Evolutionary conservation across 2,329 filamentous ascomycete species (phyloP).

Genomic region (Fusarium sp.): DNA sequence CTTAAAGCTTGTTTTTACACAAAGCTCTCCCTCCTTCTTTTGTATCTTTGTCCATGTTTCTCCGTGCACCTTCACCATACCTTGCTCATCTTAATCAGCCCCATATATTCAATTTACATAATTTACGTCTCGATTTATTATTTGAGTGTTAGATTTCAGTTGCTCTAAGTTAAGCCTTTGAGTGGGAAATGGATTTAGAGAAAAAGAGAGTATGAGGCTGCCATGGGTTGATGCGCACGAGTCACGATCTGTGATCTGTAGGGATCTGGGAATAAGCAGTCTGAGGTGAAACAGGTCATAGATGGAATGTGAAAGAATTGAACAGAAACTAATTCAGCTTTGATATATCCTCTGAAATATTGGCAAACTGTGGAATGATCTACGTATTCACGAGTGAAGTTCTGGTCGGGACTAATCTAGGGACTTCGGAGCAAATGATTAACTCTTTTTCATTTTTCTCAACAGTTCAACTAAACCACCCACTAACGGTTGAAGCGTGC

Average conservation of each 20-base stretch:
- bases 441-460: not conserved
- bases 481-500: no score
- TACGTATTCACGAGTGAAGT: fast-evolving
- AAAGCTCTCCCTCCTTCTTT: no score
- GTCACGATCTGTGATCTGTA: not conserved
- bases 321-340: fast-evolving
- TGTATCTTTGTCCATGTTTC: no score
- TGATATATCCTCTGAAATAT: fast-evolving
- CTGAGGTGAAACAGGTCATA: fast-evolving
- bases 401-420: fast-evolving
- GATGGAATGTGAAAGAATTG: fast-evolving
- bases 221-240: fast-evolving
- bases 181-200: no score
- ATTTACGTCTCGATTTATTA: no score
- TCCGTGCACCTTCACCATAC: no score
- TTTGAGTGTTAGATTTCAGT: no score
- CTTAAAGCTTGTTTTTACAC: no score
- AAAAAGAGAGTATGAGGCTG: no score
- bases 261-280: fast-evolving
- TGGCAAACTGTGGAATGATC: not conserved
- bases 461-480: no score
- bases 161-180: no score
- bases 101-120: fast-evolving
- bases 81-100: no score
- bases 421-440: fast-evolving